Conservation (phyloP, 768 basidiomycete genomes). For the Podaxis sp. region DNA sequence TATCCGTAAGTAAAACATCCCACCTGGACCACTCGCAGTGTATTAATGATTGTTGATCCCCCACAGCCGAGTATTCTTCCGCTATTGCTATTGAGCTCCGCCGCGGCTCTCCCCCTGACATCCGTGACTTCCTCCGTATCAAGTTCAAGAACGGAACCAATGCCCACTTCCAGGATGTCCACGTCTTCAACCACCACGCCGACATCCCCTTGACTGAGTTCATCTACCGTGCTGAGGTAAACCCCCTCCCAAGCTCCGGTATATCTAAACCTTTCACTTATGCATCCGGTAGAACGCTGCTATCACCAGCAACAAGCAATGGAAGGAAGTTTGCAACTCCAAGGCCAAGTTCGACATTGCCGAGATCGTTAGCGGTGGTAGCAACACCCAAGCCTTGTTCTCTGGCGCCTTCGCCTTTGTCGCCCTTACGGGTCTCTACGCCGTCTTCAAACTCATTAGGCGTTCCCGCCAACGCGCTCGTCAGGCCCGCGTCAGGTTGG, state of each 20-base stretch:
- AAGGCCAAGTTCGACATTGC: constrained; percentile 23
- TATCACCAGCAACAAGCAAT: constrained; percentile 56
- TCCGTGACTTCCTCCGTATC: constrained; percentile 81
- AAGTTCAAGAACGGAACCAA: constrained; percentile 83
- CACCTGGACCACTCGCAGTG: background rate
- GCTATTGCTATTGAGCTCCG: constrained; percentile 79
- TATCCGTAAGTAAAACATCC: constrained; percentile 55
- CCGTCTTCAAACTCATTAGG: constrained; percentile 37
- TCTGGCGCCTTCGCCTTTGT: constrained; percentile 38
- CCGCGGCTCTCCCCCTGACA: constrained; percentile 70
- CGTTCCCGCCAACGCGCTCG: constrained; percentile 38
- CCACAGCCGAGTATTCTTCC: constrained; percentile 67
- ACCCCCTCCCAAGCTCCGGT: constrained; percentile 17
- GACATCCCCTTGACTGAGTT: constrained; percentile 85
- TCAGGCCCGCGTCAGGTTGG: constrained; percentile 39
- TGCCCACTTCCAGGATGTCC: constrained; percentile 61
- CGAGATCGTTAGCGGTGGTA: constrained; percentile 25
- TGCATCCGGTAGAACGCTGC: constrained; percentile 40
- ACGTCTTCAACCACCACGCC: constrained; percentile 71
- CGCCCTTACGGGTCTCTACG: constrained; percentile 38
- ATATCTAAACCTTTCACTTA: background rate
- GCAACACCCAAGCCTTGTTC: constrained; percentile 32
- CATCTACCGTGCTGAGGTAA: constrained; percentile 78
- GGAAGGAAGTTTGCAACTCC: constrained; percentile 46
- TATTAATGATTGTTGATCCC: background rate